phyloP scores from a whole-genome alignment of 73 alveolate genomes.

The Symbiodinium natans region DNA sequence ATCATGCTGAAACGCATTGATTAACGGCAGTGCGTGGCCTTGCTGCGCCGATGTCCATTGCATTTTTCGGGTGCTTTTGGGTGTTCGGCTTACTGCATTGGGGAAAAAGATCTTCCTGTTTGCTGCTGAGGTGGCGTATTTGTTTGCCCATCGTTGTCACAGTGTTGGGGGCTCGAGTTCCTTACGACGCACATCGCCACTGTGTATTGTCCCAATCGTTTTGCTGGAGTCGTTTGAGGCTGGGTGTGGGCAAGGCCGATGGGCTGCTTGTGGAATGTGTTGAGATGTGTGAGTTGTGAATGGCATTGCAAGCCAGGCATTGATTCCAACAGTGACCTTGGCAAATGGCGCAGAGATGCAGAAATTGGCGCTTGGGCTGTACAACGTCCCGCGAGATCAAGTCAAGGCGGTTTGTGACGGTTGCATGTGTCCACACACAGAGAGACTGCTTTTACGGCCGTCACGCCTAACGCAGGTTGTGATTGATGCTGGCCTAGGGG shows the following conservation, averaged over 20 bases:
- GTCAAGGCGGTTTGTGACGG: neutral
- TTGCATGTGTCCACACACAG: neutral
- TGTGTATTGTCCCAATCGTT: neutral
- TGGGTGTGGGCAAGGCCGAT: neutral
- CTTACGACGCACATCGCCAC: neutral
- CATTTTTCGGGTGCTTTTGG: too few species aligned
- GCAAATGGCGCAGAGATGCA: slow-evolving; percentile 39
- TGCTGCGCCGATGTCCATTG: too few species aligned
- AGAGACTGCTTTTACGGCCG: neutral
- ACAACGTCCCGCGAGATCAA: slow-evolving; percentile 63
- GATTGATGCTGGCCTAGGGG: slow-evolving; percentile 34
- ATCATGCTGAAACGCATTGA: too few species aligned
- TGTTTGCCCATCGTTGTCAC: neutral
- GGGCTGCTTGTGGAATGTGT: neutral
- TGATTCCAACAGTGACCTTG: slow-evolving; percentile 42
- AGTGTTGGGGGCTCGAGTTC: neutral
- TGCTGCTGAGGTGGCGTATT: neutral
- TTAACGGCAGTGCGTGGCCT: too few species aligned
- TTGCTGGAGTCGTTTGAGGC: neutral
- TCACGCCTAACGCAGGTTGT: slow-evolving; percentile 9
- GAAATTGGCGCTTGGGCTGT: slow-evolving; percentile 54
- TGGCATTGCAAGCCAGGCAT: neutral
- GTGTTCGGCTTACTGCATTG: too few species aligned
- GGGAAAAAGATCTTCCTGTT: neutral
- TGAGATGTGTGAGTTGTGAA: neutral